These are phyloP conservation scores for Cardamine occulta DNA, from an alignment of 345 rosid species.

Conservation along the genomic window DNA sequence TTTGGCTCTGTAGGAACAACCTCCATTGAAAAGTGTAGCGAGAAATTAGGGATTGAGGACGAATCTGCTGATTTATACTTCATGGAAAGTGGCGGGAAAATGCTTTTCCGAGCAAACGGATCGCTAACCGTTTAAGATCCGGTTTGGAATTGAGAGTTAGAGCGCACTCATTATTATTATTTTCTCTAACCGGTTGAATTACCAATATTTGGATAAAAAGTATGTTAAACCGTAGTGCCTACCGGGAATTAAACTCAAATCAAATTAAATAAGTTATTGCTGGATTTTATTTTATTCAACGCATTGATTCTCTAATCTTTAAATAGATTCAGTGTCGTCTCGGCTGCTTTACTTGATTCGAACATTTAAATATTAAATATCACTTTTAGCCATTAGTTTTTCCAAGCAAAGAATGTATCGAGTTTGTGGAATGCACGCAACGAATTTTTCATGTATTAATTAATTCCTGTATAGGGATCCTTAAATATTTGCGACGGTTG, in stretches of 20 bases:
- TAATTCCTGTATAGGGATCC: not conserved
- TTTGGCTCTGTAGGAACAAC: conserved; percentile 26
- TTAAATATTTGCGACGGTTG: not conserved
- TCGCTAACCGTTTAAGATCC: conserved; percentile 1
- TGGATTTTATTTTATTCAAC: not conserved
- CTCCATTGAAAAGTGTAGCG: conserved; percentile 26
- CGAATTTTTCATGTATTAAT: conserved; percentile 3
- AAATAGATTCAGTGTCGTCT: not conserved
- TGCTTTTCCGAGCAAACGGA: conserved; percentile 11
- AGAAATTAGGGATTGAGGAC: conserved; percentile 29
- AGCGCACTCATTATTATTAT: not conserved
- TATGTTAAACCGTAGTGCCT: not conserved
- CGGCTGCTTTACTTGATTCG: not conserved
- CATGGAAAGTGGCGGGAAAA: conserved; percentile 40
- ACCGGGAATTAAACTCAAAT: not conserved
- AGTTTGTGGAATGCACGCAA: conserved; percentile 32
- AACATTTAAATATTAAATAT: not conserved
- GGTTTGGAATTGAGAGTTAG: conserved; percentile 16
- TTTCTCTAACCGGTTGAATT: not conserved
- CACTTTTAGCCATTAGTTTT: not conserved
- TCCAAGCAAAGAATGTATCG: conserved; percentile 24
- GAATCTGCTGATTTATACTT: not conserved
- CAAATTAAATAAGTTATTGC: not conserved
- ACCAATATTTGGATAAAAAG: not conserved
- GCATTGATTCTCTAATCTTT: conserved; percentile 1